phyloP scores from a whole-genome alignment of 2,329 filamentous ascomycete genomes.

The Epichloe scottii region DNA sequence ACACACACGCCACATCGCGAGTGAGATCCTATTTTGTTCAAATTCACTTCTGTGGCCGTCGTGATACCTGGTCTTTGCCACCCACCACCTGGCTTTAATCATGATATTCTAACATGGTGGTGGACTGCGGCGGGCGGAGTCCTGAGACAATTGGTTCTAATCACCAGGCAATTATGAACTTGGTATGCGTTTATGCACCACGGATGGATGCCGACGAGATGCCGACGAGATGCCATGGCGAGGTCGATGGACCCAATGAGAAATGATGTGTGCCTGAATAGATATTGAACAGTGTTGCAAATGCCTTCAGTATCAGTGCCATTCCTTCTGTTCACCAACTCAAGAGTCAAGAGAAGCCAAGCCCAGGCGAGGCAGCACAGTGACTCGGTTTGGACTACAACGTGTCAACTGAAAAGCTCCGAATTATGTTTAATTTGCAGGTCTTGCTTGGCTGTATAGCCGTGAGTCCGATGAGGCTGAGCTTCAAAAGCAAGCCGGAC shows the following conservation, averaged over 20 bases:
- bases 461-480: neutral
- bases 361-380: neutral
- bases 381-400: neutral
- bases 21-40: neutral
- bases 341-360: neutral
- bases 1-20: neutral
- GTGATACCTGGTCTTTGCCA: neutral
- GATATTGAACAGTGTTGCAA: neutral
- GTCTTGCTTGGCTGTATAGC: constrained; percentile 1
- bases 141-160: neutral
- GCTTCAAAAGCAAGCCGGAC: neutral
- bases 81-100: neutral
- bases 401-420: neutral
- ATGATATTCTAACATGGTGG: neutral
- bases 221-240: neutral
- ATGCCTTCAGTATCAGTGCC: neutral
- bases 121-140: neutral
- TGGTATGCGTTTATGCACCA: neutral
- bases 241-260: neutral
- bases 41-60: neutral
- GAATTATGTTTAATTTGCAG: neutral
- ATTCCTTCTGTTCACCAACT: neutral
- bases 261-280: neutral
- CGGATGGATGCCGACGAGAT: neutral
- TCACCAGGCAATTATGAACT: neutral